Evolutionary conservation across 108 stramenopile genomes (phyloP).

Genomic region (Nitzschia inconspicua): DNA sequence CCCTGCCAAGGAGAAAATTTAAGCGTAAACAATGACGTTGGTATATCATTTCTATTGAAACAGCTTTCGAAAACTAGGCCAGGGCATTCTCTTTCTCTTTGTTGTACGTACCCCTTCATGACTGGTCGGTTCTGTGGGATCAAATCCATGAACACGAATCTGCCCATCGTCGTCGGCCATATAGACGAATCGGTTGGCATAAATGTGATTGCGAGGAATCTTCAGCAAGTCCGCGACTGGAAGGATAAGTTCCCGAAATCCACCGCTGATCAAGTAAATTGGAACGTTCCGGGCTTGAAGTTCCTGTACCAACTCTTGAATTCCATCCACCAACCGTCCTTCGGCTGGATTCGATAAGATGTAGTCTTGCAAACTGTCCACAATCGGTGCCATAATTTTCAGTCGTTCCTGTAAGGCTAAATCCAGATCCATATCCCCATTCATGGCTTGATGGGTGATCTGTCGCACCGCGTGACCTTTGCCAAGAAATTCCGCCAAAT

Average conservation of each 20-base stretch:
- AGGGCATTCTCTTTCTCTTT: no score
- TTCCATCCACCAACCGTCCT: neutral
- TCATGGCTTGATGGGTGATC: conserved; percentile 3
- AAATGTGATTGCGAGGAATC: conserved; percentile 12
- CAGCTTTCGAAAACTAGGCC: no score
- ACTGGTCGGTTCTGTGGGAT: neutral
- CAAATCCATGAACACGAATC: conserved; percentile 3
- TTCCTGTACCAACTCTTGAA: conserved; percentile 1
- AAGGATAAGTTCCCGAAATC: conserved; percentile 9
- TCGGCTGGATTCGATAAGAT: conserved; percentile 3
- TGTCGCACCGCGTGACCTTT: neutral
- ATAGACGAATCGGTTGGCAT: conserved; percentile 11
- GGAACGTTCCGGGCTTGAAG: neutral
- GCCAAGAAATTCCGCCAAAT: conserved; percentile 6
- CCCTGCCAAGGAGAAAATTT: no score
- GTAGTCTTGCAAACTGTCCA: conserved; percentile 2
- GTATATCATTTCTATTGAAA: no score
- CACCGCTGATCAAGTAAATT: conserved; percentile 5
- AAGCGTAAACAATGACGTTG: no score
- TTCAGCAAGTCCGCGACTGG: conserved; percentile 6
- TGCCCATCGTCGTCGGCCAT: neutral
- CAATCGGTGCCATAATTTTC: conserved; percentile 10
- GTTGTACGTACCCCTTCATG: no score
- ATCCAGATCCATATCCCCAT: conserved; percentile 4
- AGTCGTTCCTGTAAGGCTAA: neutral